Evolutionary conservation across 2,329 filamentous ascomycete genomes (phyloP), one percentile per base, ranked within the genome.

Genomic region (Colletotrichum tropicale): DNA sequence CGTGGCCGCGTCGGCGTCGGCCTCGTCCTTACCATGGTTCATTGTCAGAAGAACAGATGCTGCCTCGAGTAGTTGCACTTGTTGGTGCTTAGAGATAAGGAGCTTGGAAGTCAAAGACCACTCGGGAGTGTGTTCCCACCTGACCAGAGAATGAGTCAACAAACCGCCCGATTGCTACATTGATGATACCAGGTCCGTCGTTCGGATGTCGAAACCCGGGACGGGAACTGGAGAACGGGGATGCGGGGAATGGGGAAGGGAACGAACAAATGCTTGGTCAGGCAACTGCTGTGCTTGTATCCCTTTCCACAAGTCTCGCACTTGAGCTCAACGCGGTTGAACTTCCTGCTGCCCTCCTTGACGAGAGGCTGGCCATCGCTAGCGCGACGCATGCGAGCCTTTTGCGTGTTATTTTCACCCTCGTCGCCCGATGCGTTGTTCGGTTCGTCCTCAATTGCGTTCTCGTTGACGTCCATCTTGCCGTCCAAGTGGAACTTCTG

Each of bases 221-320:
- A 64, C 18, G 32, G 62, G 48, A 66, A 65, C 12, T 30, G 30
- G 13, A 60, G 36, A 83, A 83, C 79, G 83, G 82, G 84, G 81
- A 83, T 80, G 81, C 79, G 81, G 82, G 84, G 84, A 83, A 86
- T 87, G 87, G 87, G 87, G 87, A 89, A 90, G 92, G 90, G 88
- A 90, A 98, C 97, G 92, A 93, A 98, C 97, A 98, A 94, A 93
- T 99, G 97, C 92, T 98, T 99, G 85, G 95, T 98, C 90, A 99
- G 93, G 93, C 97, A 99, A 90, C 97, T 98, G 93, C 96, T 98
- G 91, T 99, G 97, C 93, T 99, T 99, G 92, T 99, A 99, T 88
- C 96, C 96, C 91, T 99, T 99, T 86, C 96, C 96, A 89, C 97
- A 99, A 87, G 96, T 96, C 84, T 98, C 95, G 89, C 97, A 99